Evolutionary conservation across 495 filamentous ascomycete species (phyloP), one percentile per base, ranked within the genome.

Genomic region (Hypoxylon intermedium): DNA sequence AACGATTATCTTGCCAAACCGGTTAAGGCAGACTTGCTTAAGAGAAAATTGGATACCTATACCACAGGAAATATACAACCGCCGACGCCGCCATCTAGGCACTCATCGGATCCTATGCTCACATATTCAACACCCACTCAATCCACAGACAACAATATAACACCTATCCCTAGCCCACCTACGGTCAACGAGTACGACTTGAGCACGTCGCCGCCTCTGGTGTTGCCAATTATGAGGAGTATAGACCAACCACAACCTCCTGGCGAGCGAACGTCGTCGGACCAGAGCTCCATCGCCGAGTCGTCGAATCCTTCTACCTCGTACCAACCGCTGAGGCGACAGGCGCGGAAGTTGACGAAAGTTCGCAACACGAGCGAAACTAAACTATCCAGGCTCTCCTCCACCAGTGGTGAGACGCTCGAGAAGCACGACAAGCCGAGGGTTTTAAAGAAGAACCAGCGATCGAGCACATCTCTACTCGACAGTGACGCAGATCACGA

Each of bases 1-100:
- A 96, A 96, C 74, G 91, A 96, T 60, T 97, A 97, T 58, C 84
- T 97, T 4, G 91, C 92, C 19, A 97, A 97, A 70, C 92, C 92
- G 6, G 92, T 97, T 1, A 81, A 91, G 46, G 85, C 83, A 12
- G 83, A 85, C 18, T 78, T 92, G 38, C 75, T 93, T 30, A 90
- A 87, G 71, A 82, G 85, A 67, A 89, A 92, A 78, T 68, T 93
- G 45, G 89, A 92, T 57, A 76, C 80, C 13, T 91, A 91, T 65
- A 56, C 76, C 5, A 70, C 69, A 9, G 69, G 40, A 16, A 68
- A 62, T 47, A 56, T 68, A 20, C 50, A 66, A 34, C 64, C 70
- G 11, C 67, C 70, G 13, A 67, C 58, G 0, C 67, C 70, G 4
- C 63, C 60, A 30, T 43, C 56, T n/a, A 47, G 21, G 24, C 45